Percentiles rank a stretch among this genome's conserved stretches.
These are phyloP conservation scores for Wickerhamiella allomyrinae DNA, from an alignment of 805 yeast species.

Conservation along the genomic window DNA sequence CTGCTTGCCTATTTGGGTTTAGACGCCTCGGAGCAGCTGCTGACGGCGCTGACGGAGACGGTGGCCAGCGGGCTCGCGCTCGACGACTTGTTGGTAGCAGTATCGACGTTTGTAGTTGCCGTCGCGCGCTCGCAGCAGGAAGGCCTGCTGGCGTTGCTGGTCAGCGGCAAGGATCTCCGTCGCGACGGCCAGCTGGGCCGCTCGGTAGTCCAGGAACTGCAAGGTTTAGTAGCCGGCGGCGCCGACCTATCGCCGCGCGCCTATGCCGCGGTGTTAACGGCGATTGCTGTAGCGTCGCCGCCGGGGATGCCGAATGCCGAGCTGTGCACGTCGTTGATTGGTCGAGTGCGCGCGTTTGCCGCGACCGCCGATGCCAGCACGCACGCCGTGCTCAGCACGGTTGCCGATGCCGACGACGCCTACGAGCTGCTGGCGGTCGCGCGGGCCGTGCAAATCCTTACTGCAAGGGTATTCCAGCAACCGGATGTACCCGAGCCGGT, in stretches of 20 bases:
- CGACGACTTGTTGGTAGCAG: conserved; percentile 4
- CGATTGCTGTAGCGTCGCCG: not conserved
- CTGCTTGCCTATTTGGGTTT: conserved; percentile 67
- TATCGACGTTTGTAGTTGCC: conserved; percentile 4
- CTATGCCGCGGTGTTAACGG: not conserved
- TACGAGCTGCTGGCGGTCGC: not conserved
- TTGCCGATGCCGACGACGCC: not conserved
- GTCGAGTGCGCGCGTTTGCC: not conserved
- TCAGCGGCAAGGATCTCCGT: conserved; percentile 22
- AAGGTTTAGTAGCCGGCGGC: not conserved
- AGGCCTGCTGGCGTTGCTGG: conserved; percentile 26
- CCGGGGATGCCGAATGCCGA: not conserved
- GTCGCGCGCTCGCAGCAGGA: conserved; percentile 22
- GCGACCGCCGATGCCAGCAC: not conserved
- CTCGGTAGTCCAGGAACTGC: not conserved
- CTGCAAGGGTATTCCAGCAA: not conserved
- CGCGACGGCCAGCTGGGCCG: not conserved
- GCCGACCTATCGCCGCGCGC: not conserved
- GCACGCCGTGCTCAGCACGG: not conserved
- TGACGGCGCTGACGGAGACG: conserved; percentile 46
- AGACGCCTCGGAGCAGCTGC: conserved; percentile 42
- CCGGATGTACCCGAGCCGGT: not conserved
- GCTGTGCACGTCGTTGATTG: not conserved
- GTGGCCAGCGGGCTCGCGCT: conserved; percentile 34
- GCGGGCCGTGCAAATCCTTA: conserved; percentile 1